Base-by-base conservation (phyloP, 2,329 filamentous ascomycete genomes). In the Xylaria sp. region DNA sequence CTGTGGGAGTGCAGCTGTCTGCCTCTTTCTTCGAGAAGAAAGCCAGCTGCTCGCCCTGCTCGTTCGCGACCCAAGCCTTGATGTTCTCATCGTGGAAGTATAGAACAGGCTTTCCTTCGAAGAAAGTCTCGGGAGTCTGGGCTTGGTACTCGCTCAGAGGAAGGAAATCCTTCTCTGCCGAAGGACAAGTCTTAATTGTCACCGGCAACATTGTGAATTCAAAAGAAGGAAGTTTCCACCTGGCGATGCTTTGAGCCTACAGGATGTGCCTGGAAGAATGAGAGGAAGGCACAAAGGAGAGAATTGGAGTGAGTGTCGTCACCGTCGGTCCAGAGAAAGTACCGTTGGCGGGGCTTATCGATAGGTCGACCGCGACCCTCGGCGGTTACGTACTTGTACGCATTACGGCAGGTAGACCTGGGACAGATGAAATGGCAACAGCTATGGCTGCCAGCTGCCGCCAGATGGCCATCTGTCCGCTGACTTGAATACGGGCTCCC, bases 51-150 rank as follows among this genome's bases (percentile, higher is more conserved):
- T 79, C 78, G 23, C 80, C 74, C 66, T 88, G 82, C 47, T 79
- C 77, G 42, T 75, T 77, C 30, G 83, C 77, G 18, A 87, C 76
- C 68, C 83, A 81, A 2, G 87, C 82, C 46, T 82, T 85, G 58
- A 84, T 79, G 59, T 78, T 76, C 10, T 77, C 66, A 46, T 81
- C 78, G 68, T 87, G 83, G 66, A 82, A 83, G 74, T 92, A 84
- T 2, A 92, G 80, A 49, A 92, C 81, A 1, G 89, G 85, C 69
- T 88, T 90, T 34, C 83, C 84, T 66, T 81, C 83, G 67, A 86
- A 87, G 75, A 92, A 93, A 48, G 83, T 87, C 59, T 80, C 78
- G 0, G 90, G 90, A 1, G 90, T 93, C 69, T 86, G 84, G 55
- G 85, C 79, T 72, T 91, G 83, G 71, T 91, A 89, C 62, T 90